phyloP scores from a whole-genome alignment of 1,284 basidiomycete genomes.

The Marasmius sp. region DNA sequence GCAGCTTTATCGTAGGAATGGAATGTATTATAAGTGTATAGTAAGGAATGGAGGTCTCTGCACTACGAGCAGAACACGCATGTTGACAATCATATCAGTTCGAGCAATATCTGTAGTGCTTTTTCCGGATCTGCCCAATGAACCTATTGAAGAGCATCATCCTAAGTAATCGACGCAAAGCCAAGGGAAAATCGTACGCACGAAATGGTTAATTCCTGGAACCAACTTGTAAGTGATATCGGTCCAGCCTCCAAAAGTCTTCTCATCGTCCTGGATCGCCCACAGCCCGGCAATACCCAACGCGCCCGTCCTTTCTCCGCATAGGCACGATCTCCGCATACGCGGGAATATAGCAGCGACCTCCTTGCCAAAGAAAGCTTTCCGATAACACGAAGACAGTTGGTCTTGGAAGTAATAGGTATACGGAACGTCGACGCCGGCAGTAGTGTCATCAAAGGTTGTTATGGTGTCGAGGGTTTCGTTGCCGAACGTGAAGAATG shows the following conservation, averaged over 20 bases:
- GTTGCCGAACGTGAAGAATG: slow-evolving; percentile 19
- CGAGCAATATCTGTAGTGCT: slow-evolving; percentile 1
- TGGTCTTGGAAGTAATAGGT: slow-evolving; percentile 11
- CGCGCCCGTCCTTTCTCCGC: slow-evolving; percentile 17
- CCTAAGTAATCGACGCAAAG: not conserved
- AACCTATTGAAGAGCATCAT: slow-evolving; percentile 5
- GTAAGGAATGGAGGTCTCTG: not conserved
- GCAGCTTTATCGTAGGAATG: too few species aligned
- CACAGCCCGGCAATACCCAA: slow-evolving; percentile 21
- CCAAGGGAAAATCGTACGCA: slow-evolving; percentile 9
- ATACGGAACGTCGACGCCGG: slow-evolving; percentile 17
- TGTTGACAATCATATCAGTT: not conserved
- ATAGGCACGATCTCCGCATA: slow-evolving; percentile 19
- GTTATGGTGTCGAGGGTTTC: slow-evolving; percentile 7
- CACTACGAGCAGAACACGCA: not conserved
- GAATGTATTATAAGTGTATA: not conserved
- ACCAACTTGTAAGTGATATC: slow-evolving; percentile 23
- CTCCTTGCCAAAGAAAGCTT: slow-evolving; percentile 19
- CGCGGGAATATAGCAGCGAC: slow-evolving; percentile 17
- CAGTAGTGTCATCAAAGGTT: slow-evolving; percentile 2
- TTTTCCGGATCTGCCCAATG: slow-evolving; percentile 20
- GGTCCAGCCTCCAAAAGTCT: slow-evolving; percentile 18
- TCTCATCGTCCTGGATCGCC: slow-evolving; percentile 24
- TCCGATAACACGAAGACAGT: slow-evolving; percentile 16
- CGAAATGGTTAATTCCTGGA: slow-evolving; percentile 31